Evolutionary conservation across 2,329 filamentous ascomycete genomes (phyloP).

Genomic region (Bertia moriformis): DNA sequence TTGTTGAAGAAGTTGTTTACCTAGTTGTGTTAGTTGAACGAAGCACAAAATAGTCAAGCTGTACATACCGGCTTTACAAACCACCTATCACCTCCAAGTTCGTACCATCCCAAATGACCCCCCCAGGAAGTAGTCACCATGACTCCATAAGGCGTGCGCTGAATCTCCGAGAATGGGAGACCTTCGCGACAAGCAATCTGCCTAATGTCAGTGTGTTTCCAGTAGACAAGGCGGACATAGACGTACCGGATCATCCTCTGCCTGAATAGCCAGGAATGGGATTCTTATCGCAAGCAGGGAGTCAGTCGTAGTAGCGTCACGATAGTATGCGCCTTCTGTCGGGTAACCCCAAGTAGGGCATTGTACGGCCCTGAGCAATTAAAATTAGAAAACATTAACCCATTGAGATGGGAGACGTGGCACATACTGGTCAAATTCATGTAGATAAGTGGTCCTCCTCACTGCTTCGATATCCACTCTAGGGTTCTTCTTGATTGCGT

Average conservation of each 20-base stretch:
- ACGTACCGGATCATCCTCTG: slow-evolving; percentile 74
- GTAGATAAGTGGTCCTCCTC: slow-evolving; percentile 57
- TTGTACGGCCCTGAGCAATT: slow-evolving; percentile 26
- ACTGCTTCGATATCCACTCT: slow-evolving; percentile 58
- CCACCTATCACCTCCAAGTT: slow-evolving; percentile 71
- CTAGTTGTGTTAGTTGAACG: neutral
- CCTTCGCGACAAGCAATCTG: slow-evolving; percentile 66
- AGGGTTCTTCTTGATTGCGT: slow-evolving; percentile 55
- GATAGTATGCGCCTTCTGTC: slow-evolving; percentile 82
- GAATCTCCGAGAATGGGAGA: slow-evolving; percentile 70
- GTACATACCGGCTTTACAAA: slow-evolving; percentile 63
- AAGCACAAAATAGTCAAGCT: neutral
- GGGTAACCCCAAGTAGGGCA: slow-evolving; percentile 85
- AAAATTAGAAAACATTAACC: neutral
- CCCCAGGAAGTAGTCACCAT: slow-evolving; percentile 76
- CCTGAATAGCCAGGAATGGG: slow-evolving; percentile 72
- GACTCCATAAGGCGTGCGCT: slow-evolving; percentile 71
- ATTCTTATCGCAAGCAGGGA: slow-evolving; percentile 64
- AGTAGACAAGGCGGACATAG: neutral
- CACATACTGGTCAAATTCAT: slow-evolving; percentile 76
- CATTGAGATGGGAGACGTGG: slow-evolving; percentile 18
- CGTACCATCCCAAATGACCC: slow-evolving; percentile 88
- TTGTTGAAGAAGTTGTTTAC: slow-evolving; percentile 1
- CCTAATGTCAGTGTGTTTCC: slow-evolving; percentile 2
- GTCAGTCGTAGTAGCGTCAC: slow-evolving; percentile 77